phyloP scores from a whole-genome alignment of 2,329 filamentous ascomycete species.

The Pseudogymnoascus sp. region DNA sequence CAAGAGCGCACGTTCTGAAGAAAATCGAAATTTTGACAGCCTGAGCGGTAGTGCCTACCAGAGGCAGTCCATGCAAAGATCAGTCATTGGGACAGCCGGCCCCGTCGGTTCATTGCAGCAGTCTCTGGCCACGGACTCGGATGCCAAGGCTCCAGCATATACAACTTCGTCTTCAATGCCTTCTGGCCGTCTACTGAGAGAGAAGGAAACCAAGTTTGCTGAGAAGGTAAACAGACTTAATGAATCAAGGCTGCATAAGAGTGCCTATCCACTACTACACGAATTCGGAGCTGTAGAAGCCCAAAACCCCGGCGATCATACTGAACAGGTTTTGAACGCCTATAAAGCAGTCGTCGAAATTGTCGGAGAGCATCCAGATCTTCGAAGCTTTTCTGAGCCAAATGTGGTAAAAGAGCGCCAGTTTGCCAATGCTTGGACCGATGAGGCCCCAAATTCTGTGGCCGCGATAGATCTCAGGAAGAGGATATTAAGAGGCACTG shows the following conservation, averaged over 20 bases:
- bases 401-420: conserved; percentile 65
- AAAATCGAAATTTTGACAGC: conserved; percentile 48
- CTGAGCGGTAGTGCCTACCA: conserved; percentile 53
- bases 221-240: conserved; percentile 76
- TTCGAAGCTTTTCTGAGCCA: conserved; percentile 51
- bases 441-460: conserved; percentile 60
- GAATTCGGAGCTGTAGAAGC: conserved; percentile 69
- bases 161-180: conserved; percentile 31
- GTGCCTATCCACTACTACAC: conserved; percentile 64
- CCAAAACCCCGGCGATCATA: conserved; percentile 61
- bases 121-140: conserved; percentile 60
- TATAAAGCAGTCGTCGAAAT: conserved; percentile 77
- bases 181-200: conserved; percentile 69
- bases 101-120: conserved; percentile 55
- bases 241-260: conserved; percentile 56
- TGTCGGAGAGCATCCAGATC: conserved; percentile 60
- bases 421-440: conserved; percentile 69
- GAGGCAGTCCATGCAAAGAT: conserved; percentile 66
- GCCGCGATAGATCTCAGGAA: conserved; percentile 63
- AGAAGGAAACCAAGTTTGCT: conserved; percentile 77
- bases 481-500: conserved; percentile 72
- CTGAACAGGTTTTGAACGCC: conserved; percentile 69
- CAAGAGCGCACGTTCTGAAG: conserved; percentile 36
- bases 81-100: conserved; percentile 76
- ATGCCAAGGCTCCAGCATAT: conserved; percentile 44